Conservation (phyloP, 148 eudicot species). For the Nepenthes mirabilis region DNA sequence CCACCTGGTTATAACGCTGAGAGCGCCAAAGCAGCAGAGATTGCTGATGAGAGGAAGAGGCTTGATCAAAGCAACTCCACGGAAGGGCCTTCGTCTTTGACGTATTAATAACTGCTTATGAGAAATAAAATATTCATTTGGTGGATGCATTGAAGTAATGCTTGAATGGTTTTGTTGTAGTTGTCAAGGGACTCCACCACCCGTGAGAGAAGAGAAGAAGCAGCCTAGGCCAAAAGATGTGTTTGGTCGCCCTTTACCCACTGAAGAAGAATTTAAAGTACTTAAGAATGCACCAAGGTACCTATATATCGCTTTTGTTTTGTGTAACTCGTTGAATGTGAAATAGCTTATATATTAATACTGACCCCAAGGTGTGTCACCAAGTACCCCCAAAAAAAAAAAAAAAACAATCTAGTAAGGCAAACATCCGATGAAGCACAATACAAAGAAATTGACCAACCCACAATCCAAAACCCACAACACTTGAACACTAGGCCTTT, state of each 20-base stretch:
- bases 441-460: too few species aligned
- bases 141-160: background rate
- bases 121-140: background rate
- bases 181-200: conserved; percentile 23
- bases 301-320: background rate
- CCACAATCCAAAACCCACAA: too few species aligned
- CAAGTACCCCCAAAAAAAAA: too few species aligned
- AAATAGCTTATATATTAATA: too few species aligned
- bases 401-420: too few species aligned
- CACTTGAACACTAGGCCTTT: too few species aligned
- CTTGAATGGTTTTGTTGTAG: conserved; percentile 11
- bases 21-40: conserved; percentile 98
- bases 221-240: conserved; percentile 75
- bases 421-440: too few species aligned
- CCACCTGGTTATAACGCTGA: conserved; percentile 98
- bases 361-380: too few species aligned
- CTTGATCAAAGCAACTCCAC: conserved; percentile 20
- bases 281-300: conserved; percentile 94
- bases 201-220: conserved; percentile 51
- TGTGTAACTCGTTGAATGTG: background rate
- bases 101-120: conserved; percentile 19
- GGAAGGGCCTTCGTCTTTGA: conserved; percentile 40
- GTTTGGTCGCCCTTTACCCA: conserved; percentile 82
- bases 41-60: conserved; percentile 47
- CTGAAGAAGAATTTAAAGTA: conserved; percentile 82